These are phyloP conservation scores for Phialophora expanda DNA, from an alignment of 2,329 filamentous ascomycete species.

Conservation along the genomic window DNA sequence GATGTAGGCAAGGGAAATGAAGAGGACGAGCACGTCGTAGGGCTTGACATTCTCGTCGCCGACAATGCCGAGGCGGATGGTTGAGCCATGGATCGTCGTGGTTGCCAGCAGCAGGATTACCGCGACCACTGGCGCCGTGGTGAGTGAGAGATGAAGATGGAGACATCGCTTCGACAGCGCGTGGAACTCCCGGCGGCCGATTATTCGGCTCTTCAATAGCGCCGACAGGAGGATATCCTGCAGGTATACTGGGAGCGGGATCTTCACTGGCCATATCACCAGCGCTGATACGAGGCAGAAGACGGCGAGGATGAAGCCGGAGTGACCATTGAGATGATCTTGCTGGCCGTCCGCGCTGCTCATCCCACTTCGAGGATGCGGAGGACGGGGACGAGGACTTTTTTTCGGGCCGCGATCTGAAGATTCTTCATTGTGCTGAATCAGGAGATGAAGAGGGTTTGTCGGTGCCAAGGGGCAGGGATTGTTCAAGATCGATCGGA, in stretches of 20 bases:
- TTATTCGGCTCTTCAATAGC: constrained; percentile 25
- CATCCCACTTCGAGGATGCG: constrained; percentile 15
- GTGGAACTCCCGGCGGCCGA: constrained; percentile 22
- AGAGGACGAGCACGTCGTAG: constrained; percentile 41
- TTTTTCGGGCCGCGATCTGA: not conserved
- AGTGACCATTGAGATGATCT: constrained; percentile 38
- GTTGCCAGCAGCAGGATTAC: constrained; percentile 39
- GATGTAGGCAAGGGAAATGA: constrained; percentile 40
- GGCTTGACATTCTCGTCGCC: constrained; percentile 39
- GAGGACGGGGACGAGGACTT: not conserved
- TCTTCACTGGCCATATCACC: constrained; percentile 37
- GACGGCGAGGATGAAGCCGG: constrained; percentile 38
- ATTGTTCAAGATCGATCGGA: not conserved
- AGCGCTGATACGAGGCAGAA: constrained; percentile 38
- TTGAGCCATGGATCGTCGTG: constrained; percentile 39
- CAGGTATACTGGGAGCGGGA: constrained; percentile 31
- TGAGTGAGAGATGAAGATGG: constrained; percentile 36
- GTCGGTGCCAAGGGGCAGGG: not conserved
- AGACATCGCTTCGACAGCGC: constrained; percentile 22
- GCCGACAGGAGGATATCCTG: constrained; percentile 25
- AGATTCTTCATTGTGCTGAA: constrained; percentile 3
- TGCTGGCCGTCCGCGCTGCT: constrained; percentile 28
- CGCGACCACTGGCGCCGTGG: constrained; percentile 37
- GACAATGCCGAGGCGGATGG: constrained; percentile 37
- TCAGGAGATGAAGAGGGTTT: not conserved